Base-by-base conservation (phyloP, 2,329 filamentous ascomycete species). In the Pseudomassariella vexata region DNA sequence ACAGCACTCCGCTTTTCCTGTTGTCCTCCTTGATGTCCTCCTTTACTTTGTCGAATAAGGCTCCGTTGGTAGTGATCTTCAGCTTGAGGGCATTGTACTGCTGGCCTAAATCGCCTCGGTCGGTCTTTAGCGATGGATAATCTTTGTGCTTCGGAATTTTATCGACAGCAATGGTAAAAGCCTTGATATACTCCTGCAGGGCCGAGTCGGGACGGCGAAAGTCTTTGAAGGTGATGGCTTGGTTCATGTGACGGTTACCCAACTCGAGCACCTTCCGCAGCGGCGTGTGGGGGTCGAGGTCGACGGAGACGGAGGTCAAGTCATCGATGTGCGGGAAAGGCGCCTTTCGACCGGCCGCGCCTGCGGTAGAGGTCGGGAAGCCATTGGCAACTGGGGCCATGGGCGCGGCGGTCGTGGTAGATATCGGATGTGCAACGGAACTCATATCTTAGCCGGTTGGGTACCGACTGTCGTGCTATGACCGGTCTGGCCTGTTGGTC, bases 101-200 rank as follows among this genome's bases (percentile, higher is more conserved):
- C 29, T 64, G 62, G 28, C 59, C 56, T 15, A 72, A 47, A 8
- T 72, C 65, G 23, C 63, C 59, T 17, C 65, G 62, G 29, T 79
- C 74, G 22, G 59, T 60, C 45, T 76, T 73, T 36, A 88, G 63
- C 31, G 72, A 67, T 18, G 76, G 73, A 55, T 79, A 94, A 40
- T 90, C 85, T 35, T 73, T 76, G 53, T 94, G 87, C 21, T 69
- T 70, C 3, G 85, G 84, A 17, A 96, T 80, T 24, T 80, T 65
- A 35, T 90, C 79, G 30, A 88, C 70, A 10, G 84, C 74, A 34
- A 95, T 82, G 36, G 88, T 79, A 38, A 75, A 88, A 9, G 89
- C 85, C 41, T 82, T 76, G 36, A 96, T 72, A 51, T 90, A 96
- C 39, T 94, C 85, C 42, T 83, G 76, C 34, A 94, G 82, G 3